A percentile compares a stretch with the other conserved stretches of the same genome.
Evolutionary conservation across 2,329 filamentous ascomycete species (phyloP).

Genomic region (Aureobasidium sp.): DNA sequence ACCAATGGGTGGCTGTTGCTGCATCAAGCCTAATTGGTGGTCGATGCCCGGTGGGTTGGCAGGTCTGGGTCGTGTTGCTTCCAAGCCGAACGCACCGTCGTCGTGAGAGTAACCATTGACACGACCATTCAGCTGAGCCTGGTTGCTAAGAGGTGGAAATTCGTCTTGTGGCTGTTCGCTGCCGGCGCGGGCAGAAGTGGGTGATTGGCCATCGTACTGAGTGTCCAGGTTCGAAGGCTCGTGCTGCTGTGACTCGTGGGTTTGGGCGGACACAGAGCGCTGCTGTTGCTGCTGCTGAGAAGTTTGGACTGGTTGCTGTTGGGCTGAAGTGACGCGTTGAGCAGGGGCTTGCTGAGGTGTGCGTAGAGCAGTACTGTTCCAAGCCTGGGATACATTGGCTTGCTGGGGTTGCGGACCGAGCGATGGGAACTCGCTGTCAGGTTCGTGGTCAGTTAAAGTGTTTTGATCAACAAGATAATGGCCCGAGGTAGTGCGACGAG

Average conservation of each 20-base stretch:
- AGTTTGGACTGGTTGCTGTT: conserved; percentile 24
- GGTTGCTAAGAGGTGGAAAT: conserved; percentile 51
- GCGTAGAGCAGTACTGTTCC: conserved; percentile 49
- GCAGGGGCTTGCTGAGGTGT: conserved; percentile 27
- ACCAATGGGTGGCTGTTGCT: neutral
- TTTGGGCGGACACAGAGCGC: conserved; percentile 3
- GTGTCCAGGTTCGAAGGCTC: conserved; percentile 36
- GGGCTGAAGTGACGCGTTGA: conserved; percentile 30
- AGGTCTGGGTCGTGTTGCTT: neutral
- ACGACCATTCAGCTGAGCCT: conserved; percentile 31
- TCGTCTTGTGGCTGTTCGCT: conserved; percentile 48
- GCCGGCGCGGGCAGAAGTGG: conserved; percentile 43
- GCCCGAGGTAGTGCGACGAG: neutral
- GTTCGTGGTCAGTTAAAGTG: conserved; percentile 17
- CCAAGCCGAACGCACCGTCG: conserved; percentile 9
- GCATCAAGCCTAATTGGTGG: conserved; percentile 12
- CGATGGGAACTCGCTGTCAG: conserved; percentile 53
- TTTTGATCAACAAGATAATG: neutral
- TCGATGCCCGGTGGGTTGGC: conserved; percentile 6
- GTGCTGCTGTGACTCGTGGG: neutral
- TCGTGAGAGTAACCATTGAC: conserved; percentile 11
- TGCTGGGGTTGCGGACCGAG: conserved; percentile 49
- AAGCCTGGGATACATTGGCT: conserved; percentile 45
- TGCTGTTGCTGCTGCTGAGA: conserved; percentile 39
- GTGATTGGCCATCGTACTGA: conserved; percentile 47